Conservation (phyloP, 2,329 filamentous ascomycete species). For the Aspergillus piperis region DNA sequence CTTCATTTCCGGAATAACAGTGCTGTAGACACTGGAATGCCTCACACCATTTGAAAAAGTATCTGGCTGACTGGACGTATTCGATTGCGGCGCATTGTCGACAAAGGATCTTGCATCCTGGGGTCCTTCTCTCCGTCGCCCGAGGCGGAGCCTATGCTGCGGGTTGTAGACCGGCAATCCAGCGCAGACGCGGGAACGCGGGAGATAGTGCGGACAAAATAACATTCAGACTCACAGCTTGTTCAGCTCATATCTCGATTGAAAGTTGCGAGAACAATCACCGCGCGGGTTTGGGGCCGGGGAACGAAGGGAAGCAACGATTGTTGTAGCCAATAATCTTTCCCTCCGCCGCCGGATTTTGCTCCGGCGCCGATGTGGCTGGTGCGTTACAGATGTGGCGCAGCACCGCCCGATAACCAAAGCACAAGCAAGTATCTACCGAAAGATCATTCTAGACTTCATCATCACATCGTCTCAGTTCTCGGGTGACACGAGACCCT, state of each 20-base stretch:
- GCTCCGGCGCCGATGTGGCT: conserved; percentile 29
- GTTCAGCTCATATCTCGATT: conserved; percentile 18
- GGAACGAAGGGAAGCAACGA: not conserved
- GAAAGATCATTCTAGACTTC: not conserved
- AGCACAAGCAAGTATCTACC: too few relatives aligned
- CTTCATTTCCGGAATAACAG: not conserved
- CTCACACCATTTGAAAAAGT: conserved; percentile 4
- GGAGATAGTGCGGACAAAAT: conserved; percentile 32
- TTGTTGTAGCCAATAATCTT: not conserved
- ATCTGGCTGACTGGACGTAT: not conserved
- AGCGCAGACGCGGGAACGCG: conserved; percentile 32
- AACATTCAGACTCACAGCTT: conserved; percentile 37
- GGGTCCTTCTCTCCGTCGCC: conserved; percentile 20
- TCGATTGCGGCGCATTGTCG: conserved; percentile 18
- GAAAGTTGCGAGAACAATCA: not conserved
- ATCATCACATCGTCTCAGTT: not conserved
- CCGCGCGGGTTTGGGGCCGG: not conserved
- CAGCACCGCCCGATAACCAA: conserved; percentile 2
- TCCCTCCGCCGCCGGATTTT: conserved; percentile 26
- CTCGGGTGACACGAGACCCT: not conserved
- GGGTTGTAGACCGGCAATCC: conserved; percentile 27
- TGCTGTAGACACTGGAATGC: not conserved
- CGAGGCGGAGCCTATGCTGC: conserved; percentile 20
- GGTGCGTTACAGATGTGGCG: conserved; percentile 30
- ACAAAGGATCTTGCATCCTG: conserved; percentile 10